Evolutionary conservation across 495 filamentous ascomycete genomes (phyloP).

Genomic region (Aspergillus kassunensis): DNA sequence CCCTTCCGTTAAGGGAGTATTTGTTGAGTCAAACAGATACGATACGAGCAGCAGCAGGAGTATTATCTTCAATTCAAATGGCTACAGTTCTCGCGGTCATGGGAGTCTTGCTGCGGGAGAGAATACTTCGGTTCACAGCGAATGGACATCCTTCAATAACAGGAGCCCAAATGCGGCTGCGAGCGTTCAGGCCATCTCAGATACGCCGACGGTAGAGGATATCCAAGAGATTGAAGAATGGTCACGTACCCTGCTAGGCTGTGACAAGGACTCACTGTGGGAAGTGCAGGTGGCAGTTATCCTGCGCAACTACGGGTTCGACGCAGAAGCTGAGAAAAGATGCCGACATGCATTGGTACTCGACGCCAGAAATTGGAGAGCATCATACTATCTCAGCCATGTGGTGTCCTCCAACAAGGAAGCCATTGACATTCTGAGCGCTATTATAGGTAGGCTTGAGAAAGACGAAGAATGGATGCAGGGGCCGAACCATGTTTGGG

Average conservation of each 20-base stretch:
- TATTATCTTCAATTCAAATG: constrained; percentile 12
- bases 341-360: constrained; percentile 29
- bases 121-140: constrained; percentile 8
- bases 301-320: constrained; percentile 10
- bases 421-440: constrained; percentile 23
- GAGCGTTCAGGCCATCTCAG: background rate
- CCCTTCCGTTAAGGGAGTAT: constrained; percentile 18
- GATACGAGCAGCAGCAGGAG: constrained; percentile 3
- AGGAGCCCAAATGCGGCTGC: background rate
- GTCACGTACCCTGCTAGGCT: constrained; percentile 6
- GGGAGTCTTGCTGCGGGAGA: constrained; percentile 8
- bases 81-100: constrained; percentile 13
- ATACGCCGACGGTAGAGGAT: constrained; percentile 5
- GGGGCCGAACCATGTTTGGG: background rate
- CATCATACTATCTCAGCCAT: constrained; percentile 29
- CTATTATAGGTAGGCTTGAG: constrained; percentile 1
- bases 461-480: constrained; percentile 9
- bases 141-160: constrained; percentile 12
- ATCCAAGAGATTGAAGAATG: constrained; percentile 18
- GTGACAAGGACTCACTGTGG: constrained; percentile 27
- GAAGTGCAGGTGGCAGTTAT: constrained; percentile 34
- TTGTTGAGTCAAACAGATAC: constrained; percentile 9
- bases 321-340: constrained; percentile 13
- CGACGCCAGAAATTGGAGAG: constrained; percentile 35
- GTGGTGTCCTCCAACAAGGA: constrained; percentile 24